phyloP scores from a whole-genome alignment of 805 yeast species.

The Lipomyces yamanashiensis region DNA sequence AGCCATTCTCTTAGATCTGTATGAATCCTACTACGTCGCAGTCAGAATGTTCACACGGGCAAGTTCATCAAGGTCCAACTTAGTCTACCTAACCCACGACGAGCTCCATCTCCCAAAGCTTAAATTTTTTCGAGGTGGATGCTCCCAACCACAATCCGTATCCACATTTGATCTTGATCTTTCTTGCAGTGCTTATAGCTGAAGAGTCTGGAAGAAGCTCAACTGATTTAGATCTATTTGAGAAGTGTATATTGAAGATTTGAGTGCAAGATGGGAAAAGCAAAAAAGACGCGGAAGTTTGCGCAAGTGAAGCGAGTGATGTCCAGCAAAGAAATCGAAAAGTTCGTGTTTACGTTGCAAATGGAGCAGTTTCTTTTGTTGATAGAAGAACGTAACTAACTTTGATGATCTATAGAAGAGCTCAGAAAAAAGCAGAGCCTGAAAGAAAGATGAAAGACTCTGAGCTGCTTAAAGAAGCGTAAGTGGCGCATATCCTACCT shows the following conservation, averaged over 20 bases:
- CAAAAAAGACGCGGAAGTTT: slow-evolving; percentile 94
- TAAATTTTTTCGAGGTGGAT: not conserved
- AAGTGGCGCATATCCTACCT: slow-evolving; percentile 20
- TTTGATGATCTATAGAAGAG: not conserved
- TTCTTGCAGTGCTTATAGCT: not conserved
- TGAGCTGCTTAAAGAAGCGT: slow-evolving; percentile 68
- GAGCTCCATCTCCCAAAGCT: not conserved
- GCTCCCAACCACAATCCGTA: not conserved
- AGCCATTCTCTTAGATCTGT: slow-evolving; percentile 16
- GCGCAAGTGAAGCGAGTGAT: slow-evolving; percentile 88
- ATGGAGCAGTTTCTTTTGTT: not conserved
- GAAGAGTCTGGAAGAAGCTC: not conserved
- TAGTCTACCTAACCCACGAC: not conserved
- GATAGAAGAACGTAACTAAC: not conserved
- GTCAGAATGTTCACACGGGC: not conserved
- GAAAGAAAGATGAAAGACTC: slow-evolving; percentile 62
- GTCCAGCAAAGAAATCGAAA: slow-evolving; percentile 70
- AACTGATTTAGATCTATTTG: not conserved
- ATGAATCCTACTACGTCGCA: not conserved
- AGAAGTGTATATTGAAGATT: not conserved
- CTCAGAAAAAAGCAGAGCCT: slow-evolving; percentile 51
- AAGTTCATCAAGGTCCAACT: not conserved
- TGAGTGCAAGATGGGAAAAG: slow-evolving; percentile 78
- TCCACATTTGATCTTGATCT: not conserved
- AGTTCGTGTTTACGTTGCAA: slow-evolving; percentile 44